Conservation (phyloP, 176 grass and related monocot genomes). For the Typha latifolia region DNA sequence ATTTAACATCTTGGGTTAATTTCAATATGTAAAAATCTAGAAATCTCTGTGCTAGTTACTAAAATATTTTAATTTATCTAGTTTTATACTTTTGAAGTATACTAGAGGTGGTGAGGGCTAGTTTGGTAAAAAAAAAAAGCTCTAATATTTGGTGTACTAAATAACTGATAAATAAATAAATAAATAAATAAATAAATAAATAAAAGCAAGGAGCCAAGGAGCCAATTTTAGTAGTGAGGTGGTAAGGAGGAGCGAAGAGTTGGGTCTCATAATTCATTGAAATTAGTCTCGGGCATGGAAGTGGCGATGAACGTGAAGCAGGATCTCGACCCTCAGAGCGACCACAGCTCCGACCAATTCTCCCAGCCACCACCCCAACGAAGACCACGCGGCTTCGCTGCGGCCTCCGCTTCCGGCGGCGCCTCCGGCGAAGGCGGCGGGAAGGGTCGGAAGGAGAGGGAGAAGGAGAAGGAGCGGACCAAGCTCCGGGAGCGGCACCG, state of each 20-base stretch:
- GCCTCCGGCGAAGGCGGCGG: background rate
- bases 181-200: too few species aligned
- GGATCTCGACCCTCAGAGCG: slow-evolving; percentile 3
- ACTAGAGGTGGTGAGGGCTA: too few species aligned
- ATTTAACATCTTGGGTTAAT: too few species aligned
- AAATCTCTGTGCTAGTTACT: too few species aligned
- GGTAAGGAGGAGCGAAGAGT: background rate
- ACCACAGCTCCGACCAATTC: slow-evolving; percentile 5
- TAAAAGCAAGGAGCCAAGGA: too few species aligned
- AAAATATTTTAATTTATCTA: too few species aligned
- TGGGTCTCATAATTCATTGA: background rate
- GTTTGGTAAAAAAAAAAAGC: too few species aligned
- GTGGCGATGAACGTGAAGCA: slow-evolving; percentile 3
- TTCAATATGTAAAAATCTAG: too few species aligned
- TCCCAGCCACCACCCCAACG: slow-evolving; percentile 23
- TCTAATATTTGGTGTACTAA: too few species aligned
- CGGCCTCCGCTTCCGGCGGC: slow-evolving; percentile 2
- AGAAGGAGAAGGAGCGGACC: slow-evolving; percentile 84
- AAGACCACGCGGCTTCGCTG: slow-evolving; percentile 52
- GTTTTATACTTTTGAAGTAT: too few species aligned
- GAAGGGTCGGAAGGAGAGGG: slow-evolving; percentile 56
- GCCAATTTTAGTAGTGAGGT: too few species aligned
- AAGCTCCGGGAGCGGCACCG: slow-evolving; percentile 89
- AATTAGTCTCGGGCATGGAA: background rate
- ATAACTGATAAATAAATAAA: too few species aligned